phyloP scores from a whole-genome alignment of 2,329 filamentous ascomycete species.

The Venturia nashicola region DNA sequence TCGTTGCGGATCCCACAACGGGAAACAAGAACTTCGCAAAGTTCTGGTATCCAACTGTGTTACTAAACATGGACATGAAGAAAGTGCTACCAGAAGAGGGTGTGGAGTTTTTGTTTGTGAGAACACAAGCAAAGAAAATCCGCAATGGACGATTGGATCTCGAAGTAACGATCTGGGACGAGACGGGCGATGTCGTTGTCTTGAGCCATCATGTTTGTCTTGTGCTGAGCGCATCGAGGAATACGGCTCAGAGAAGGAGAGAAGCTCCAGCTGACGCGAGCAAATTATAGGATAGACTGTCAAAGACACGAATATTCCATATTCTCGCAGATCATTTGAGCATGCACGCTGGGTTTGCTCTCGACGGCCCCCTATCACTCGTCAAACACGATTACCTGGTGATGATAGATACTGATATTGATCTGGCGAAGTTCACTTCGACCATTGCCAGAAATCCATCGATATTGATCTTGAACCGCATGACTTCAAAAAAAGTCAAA shows the following conservation, averaged over 20 bases:
- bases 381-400: too few species aligned
- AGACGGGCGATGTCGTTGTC: constrained; percentile 50
- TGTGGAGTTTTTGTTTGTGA: constrained; percentile 58
- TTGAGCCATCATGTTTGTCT: constrained; percentile 57
- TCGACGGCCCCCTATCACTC: too few species aligned
- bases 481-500: too few species aligned
- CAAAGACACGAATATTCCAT: too few species aligned
- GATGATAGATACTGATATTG: too few species aligned
- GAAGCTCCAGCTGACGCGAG: background rate
- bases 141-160: constrained; percentile 63
- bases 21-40: constrained; percentile 21
- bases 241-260: constrained; percentile 29
- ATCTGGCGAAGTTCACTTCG: too few species aligned
- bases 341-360: too few species aligned
- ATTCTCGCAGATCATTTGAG: too few species aligned
- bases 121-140: constrained; percentile 53
- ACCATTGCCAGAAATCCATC: too few species aligned
- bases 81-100: constrained; percentile 55
- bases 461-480: too few species aligned
- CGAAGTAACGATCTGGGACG: constrained; percentile 57
- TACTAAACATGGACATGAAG: constrained; percentile 67
- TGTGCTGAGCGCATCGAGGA: constrained; percentile 51
- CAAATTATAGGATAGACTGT: background rate
- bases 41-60: constrained; percentile 67
- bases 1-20: constrained; percentile 16